Evolutionary conservation across 192 early-diverging fungal species (phyloP), one percentile per base, ranked within the genome.

Genomic region (Coemansia brasiliensis): DNA sequence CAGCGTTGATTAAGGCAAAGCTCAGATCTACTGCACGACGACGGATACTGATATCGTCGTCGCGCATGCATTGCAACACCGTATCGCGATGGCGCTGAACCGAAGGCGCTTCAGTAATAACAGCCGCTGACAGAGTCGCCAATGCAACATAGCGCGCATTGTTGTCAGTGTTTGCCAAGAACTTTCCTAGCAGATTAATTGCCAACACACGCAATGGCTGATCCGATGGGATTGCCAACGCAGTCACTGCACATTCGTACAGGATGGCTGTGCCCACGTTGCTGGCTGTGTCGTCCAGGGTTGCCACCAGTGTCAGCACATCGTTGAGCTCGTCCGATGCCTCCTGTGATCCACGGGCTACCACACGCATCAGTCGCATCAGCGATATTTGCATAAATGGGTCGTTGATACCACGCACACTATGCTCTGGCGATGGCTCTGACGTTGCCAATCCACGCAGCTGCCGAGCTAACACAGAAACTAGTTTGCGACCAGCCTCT

Each of bases 101-200:
- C 4, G 96, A 92, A 18, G 93, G 89, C 8, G 90, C 86, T 66
- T 99, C 96, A 44, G 92, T 85, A 48, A 88, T 86, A 5, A 91
- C 85, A 1, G 94, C 94, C 27, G 91, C 90, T 48, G 93, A 92
- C 35, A 99, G 82, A 7, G 97, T 98, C n/a, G 92, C 92, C 57
- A 99, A 72, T n/a, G 97, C 97, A 10, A 98, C 95, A 64, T 96
- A 96, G 85, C 94, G 84, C 60, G 97, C 97, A 69, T 99, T 99
- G 82, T 96, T 97, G 71, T 99, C 97, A 37, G 88, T 72, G 79
- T 98, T 94, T 35, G 86, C 87, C 68, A 99, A 72, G 69, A 99
- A 98, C 45, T 93, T 88, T 56, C 97, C 97, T 10, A 99, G 85
- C 78, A 98, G 94, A 60, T 99, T 99, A 65, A 99, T 93, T 15